Evolutionary conservation across 2,329 filamentous ascomycete species (phyloP).

Genomic region (Penicillium digitatum): DNA sequence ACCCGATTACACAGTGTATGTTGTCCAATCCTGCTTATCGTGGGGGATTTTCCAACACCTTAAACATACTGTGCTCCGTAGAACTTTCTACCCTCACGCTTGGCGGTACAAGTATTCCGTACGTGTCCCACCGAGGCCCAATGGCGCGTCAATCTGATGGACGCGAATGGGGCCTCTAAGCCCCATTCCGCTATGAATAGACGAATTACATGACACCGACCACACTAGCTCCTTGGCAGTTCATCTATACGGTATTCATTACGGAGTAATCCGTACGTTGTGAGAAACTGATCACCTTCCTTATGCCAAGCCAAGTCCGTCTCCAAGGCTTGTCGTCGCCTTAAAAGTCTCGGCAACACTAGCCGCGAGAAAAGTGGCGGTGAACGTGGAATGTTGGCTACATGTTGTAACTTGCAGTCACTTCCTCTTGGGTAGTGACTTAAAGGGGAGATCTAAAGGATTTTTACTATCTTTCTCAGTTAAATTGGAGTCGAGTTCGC

Average conservation of each 20-base stretch:
- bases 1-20: background rate
- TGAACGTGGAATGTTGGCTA: slow-evolving; percentile 3
- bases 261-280: too few relatives aligned
- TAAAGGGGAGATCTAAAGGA: background rate
- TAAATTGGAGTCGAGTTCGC: background rate
- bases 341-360: slow-evolving; percentile 16
- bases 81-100: background rate
- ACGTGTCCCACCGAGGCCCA: slow-evolving; percentile 15
- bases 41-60: background rate
- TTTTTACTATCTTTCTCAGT: background rate
- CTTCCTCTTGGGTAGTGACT: background rate
- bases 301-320: slow-evolving; percentile 23
- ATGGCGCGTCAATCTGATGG: slow-evolving; percentile 16
- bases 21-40: background rate
- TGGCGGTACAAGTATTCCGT: background rate
- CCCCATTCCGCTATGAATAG: slow-evolving; percentile 15
- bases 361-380: slow-evolving; percentile 14
- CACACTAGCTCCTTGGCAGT: background rate
- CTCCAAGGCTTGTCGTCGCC: slow-evolving; percentile 27
- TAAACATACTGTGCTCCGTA: background rate
- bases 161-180: slow-evolving; percentile 14
- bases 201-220: slow-evolving; percentile 9
- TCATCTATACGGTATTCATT: slow-evolving; percentile 4
- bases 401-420: background rate
- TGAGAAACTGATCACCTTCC: background rate